Evolutionary conservation across 768 basidiomycete genomes (phyloP), one percentile per base, ranked within the genome.

Genomic region (Rhodotorula paludigena): DNA sequence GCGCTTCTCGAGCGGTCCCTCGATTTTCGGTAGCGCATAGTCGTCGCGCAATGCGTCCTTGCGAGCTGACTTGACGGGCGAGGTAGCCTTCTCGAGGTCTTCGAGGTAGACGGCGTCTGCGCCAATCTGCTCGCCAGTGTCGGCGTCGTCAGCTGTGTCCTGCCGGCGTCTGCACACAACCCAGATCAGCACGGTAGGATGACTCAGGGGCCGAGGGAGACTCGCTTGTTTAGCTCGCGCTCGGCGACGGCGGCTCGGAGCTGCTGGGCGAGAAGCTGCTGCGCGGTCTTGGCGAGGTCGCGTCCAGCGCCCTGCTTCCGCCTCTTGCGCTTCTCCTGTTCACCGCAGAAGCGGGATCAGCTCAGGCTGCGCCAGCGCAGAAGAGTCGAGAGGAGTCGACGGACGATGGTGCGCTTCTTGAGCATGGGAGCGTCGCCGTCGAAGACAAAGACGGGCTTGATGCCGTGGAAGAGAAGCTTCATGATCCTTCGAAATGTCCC

Each of bases 391-490:
- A 38, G 21, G 48, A 33, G 30, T 2, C 5, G 38, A 80, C 88
- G 63, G 73, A 92, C 93, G 72, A 99, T 87, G 6, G 96, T 98
- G 57, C 83, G 82, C 75, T 87, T 84, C 81, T 99, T 99, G 74
- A 99, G 78, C 18, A 81, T 84, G 6, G 96, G 96, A 6, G 94
- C 96, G 41, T 92, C 93, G 30, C 96, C 96, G 78, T 99, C 96
- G 76, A 99, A 99, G 20, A 99, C 93, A 75, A 99, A 99, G 42
- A 99, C 93, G 0, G 96, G 96, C 77, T 90, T 93, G 77, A 98
- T 94, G 20, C 96, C 96, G 76, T 96, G 92, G 80, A 93, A 98
- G 49, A 99, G 80, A 38, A 99, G 83, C 79, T 98, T 98, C 79
- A 87, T 86, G 64, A 98, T 96, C 3, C 96, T 84, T 38, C 94